Evolutionary conservation across 2,329 filamentous ascomycete genomes (phyloP), one percentile per base, ranked within the genome.

Genomic region (Fusarium coffeatum): DNA sequence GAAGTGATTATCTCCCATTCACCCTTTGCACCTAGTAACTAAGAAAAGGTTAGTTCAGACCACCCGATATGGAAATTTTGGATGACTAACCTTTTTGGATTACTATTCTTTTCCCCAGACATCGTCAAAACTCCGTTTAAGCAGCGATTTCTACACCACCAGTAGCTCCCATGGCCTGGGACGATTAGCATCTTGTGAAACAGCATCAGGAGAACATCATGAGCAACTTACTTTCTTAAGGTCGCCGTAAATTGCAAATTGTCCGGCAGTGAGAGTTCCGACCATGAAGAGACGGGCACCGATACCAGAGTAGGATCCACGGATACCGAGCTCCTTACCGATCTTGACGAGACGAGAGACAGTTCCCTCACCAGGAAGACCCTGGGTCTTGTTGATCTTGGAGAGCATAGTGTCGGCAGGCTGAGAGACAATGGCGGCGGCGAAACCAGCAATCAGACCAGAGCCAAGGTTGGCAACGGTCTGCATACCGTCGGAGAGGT

Each of bases 321-420:
- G 87, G 80, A 97, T 68, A 79, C 93, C 93, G 76, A 97, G 91
- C 84, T 97, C 93, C 84, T 90, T 92, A 75, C 84, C 92, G 78
- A 97, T 97, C 90, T 96, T 96, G 86, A 95, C 86, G 78, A 97
- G 84, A 82, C 93, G 91, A 81, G 85, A 87, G 80, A 88, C 88
- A 77, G 92, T 96, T 78, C 93, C 89, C 86, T 97, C 92, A 86
- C 93, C 93, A 73, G 93, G 93, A 66, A 89, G 86, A 84, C 92
- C 93, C 87, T 93, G 90, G 84, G 92, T 93, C 92, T 96, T 96
- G 92, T 97, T 97, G 88, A 97, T 96, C 89, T 95, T 96, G 85
- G 89, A 92, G 72, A 97, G 90, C 93, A 97, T 97, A 80, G 93
- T 97, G 82, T 97, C 93, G 81, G 93, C 93, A 76, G 93, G 93